phyloP scores from a whole-genome alignment of 2,329 filamentous ascomycete species.

The Dactylonectria estremocensis region DNA sequence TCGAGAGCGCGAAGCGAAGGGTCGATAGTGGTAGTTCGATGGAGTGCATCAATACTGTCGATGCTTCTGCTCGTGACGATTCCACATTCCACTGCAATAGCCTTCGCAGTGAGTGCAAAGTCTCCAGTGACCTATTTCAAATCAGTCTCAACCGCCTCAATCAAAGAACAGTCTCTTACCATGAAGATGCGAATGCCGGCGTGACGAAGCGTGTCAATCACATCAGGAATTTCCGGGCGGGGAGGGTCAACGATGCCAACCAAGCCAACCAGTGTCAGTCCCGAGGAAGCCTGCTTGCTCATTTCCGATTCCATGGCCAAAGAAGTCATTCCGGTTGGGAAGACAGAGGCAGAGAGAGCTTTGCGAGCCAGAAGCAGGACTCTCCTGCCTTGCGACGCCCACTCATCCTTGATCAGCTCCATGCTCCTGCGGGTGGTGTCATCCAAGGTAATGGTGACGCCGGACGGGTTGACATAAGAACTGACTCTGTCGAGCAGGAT shows the following conservation, averaged over 20 bases:
- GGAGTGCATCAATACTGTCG: slow-evolving; percentile 68
- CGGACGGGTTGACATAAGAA: slow-evolving; percentile 69
- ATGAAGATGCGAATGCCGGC: slow-evolving; percentile 85
- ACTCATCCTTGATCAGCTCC: slow-evolving; percentile 75
- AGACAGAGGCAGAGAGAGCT: slow-evolving; percentile 58
- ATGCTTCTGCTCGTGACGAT: slow-evolving; percentile 74
- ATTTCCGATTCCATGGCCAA: slow-evolving; percentile 67
- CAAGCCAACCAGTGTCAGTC: slow-evolving; percentile 80
- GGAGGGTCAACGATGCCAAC: slow-evolving; percentile 86
- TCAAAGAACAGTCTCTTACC: slow-evolving; percentile 58
- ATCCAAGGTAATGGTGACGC: slow-evolving; percentile 67
- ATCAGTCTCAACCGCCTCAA: neutral
- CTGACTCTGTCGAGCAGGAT: slow-evolving; percentile 77
- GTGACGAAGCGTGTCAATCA: slow-evolving; percentile 75
- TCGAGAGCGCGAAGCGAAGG: slow-evolving; percentile 23
- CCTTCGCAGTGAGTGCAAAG: slow-evolving; percentile 80
- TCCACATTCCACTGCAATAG: slow-evolving; percentile 80
- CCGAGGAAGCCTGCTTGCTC: slow-evolving; percentile 66
- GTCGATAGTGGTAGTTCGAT: slow-evolving; percentile 47
- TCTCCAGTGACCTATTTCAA: slow-evolving; percentile 76
- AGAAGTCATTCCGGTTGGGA: slow-evolving; percentile 56
- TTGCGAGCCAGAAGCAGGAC: slow-evolving; percentile 79
- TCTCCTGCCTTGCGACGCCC: slow-evolving; percentile 78
- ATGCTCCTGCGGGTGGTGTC: slow-evolving; percentile 60
- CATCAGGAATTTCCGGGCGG: slow-evolving; percentile 78